A percentile compares a stretch with the other conserved stretches of the same genome.
Conservation (phyloP, 768 basidiomycete species). For the Trametes cinnabarina region DNA sequence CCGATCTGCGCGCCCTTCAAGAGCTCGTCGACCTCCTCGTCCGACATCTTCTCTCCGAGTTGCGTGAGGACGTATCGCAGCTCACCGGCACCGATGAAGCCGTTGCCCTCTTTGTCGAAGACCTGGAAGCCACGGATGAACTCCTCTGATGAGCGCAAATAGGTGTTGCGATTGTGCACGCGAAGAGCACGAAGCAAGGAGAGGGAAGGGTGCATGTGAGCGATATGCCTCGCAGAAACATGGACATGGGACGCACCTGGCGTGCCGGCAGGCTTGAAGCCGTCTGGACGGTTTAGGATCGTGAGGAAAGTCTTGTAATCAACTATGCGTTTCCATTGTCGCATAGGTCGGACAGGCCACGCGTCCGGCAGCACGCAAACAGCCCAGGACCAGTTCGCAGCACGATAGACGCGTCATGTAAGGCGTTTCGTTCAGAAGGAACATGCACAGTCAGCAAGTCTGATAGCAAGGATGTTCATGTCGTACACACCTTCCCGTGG, state of each 20-base stretch:
- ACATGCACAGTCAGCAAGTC: background rate
- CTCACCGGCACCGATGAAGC: slow-evolving; percentile 89
- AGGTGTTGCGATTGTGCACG: background rate
- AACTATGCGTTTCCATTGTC: slow-evolving; percentile 44
- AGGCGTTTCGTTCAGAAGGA: background rate
- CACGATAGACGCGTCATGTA: background rate
- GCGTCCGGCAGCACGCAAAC: background rate
- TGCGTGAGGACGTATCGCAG: slow-evolving; percentile 81
- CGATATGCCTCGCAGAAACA: background rate
- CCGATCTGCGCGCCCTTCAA: slow-evolving; percentile 94
- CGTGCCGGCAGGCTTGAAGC: slow-evolving; percentile 96
- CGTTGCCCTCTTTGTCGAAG: slow-evolving; percentile 94
- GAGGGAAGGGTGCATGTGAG: background rate
- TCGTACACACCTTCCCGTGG: slow-evolving; percentile 68
- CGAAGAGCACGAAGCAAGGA: background rate
- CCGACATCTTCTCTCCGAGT: slow-evolving; percentile 96
- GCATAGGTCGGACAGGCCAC: background rate
- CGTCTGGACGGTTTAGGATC: slow-evolving; percentile 92
- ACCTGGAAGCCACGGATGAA: slow-evolving; percentile 99
- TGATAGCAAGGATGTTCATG: background rate
- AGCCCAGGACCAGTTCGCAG: background rate
- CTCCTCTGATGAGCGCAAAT: slow-evolving; percentile 62
- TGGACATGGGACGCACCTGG: slow-evolving; percentile 61
- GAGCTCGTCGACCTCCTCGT: slow-evolving; percentile 97
- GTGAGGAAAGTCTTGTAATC: slow-evolving; percentile 90